These are phyloP conservation scores for Pseudocercospora musae DNA, from an alignment of 2,329 filamentous ascomycete species.

Conservation along the genomic window DNA sequence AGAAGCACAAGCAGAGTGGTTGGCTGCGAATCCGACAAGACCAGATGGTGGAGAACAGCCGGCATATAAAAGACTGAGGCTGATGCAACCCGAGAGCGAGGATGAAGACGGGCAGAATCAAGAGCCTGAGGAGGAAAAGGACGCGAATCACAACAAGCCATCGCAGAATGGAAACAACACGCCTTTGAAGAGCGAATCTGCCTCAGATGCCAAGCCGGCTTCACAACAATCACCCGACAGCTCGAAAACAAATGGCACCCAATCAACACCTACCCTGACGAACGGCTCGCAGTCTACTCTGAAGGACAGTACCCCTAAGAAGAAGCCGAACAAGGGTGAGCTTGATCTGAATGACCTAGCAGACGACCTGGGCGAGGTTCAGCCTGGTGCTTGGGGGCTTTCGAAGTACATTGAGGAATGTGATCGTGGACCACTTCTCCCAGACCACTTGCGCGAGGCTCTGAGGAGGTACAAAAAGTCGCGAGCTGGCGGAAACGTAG, in stretches of 20 bases:
- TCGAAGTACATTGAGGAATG: slow-evolving; percentile 31
- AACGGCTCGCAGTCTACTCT: slow-evolving; percentile 12
- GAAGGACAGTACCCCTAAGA: slow-evolving; percentile 2
- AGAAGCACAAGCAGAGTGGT: slow-evolving; percentile 69
- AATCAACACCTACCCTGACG: slow-evolving; percentile 1
- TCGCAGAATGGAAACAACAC: slow-evolving; percentile 13
- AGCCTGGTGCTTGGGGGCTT: slow-evolving; percentile 29
- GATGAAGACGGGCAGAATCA: slow-evolving; percentile 35
- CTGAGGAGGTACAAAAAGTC: slow-evolving; percentile 64
- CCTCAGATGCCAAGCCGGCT: background rate
- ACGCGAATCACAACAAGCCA: background rate
- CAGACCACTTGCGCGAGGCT: slow-evolving; percentile 73
- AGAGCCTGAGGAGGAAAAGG: slow-evolving; percentile 10
- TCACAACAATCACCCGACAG: background rate
- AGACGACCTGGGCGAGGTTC: slow-evolving; percentile 18
- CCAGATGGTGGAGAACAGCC: slow-evolving; percentile 47
- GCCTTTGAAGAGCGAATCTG: background rate
- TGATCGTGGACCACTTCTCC: slow-evolving; percentile 59
- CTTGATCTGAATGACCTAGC: slow-evolving; percentile 11
- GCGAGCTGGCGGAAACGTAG: slow-evolving; percentile 59
- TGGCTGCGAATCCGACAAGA: slow-evolving; percentile 54
- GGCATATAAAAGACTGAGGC: slow-evolving; percentile 32
- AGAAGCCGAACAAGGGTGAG: slow-evolving; percentile 1
- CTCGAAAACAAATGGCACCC: slow-evolving; percentile 11
- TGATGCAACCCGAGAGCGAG: slow-evolving; percentile 22